These are phyloP conservation scores for Firmiana major DNA, from an alignment of 345 rosid species.

Conservation along the genomic window DNA sequence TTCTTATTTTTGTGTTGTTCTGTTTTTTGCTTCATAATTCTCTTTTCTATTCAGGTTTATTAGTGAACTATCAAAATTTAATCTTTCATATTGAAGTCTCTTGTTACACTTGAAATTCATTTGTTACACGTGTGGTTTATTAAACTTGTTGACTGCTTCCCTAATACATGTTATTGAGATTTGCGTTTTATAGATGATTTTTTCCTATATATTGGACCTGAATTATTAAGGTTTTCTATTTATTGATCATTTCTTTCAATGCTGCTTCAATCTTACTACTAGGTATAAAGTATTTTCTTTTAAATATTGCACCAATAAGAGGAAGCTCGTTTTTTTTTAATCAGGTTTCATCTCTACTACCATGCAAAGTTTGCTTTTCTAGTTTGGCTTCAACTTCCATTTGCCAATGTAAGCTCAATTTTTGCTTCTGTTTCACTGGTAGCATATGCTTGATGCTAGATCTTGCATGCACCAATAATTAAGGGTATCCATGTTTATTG, in stretches of 20 bases:
- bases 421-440: neutral
- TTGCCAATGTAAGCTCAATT: conserved; percentile 39
- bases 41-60: neutral
- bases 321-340: conserved; percentile 15
- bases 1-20: neutral
- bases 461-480: neutral
- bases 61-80: neutral
- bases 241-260: neutral
- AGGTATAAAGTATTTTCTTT: neutral
- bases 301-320: neutral
- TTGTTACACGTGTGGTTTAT: neutral
- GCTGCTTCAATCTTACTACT: neutral
- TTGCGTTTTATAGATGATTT: neutral
- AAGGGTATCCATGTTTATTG: neutral
- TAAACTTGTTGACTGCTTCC: neutral
- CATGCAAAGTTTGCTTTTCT: conserved; percentile 69
- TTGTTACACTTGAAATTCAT: neutral
- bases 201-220: neutral
- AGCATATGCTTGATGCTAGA: conserved; percentile 4
- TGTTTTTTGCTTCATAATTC: neutral
- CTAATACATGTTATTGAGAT: neutral
- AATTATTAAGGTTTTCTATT: neutral
- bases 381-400: conserved; percentile 69
- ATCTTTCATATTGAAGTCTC: neutral
- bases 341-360: conserved; percentile 58